These are phyloP conservation scores for Suillus sp. DNA, from an alignment of 768 basidiomycete genomes.

Conservation along the genomic window DNA sequence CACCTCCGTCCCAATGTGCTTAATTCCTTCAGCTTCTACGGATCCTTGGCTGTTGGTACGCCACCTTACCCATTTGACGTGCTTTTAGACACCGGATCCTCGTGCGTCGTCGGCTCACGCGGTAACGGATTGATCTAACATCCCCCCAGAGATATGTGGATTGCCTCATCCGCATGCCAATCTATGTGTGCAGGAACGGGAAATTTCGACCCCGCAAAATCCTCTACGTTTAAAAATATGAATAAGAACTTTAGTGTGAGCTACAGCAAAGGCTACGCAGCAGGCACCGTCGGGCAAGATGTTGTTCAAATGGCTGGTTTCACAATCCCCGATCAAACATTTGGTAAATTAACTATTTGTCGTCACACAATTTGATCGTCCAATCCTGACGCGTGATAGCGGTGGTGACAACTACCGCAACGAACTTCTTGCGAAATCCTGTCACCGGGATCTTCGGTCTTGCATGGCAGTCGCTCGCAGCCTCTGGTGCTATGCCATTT, in stretches of 20 bases:
- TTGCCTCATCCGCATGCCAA: constrained; percentile 39
- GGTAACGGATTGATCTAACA: neutral
- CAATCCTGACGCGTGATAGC: constrained; percentile 41
- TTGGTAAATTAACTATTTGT: constrained; percentile 43
- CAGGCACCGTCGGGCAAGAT: constrained; percentile 54
- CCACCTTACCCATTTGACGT: constrained; percentile 48
- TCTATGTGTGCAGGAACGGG: constrained; percentile 35
- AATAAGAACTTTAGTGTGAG: constrained; percentile 38
- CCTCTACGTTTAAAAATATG: constrained; percentile 38
- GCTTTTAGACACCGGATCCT: constrained; percentile 54
- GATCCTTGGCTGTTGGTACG: constrained; percentile 43
- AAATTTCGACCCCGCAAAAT: constrained; percentile 36
- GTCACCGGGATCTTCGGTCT: constrained; percentile 76
- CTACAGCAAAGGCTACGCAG: constrained; percentile 50
- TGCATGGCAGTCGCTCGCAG: constrained; percentile 61
- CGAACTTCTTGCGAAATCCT: constrained; percentile 48
- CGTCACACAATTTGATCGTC: neutral
- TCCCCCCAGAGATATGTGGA: constrained; percentile 50
- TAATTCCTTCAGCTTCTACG: constrained; percentile 32
- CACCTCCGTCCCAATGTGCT: constrained; percentile 2
- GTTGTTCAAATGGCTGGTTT: constrained; percentile 76
- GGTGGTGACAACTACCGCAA: constrained; percentile 26
- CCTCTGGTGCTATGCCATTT: constrained; percentile 60
- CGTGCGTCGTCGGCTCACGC: constrained; percentile 33
- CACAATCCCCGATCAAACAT: constrained; percentile 52